Evolutionary conservation across 164 flowering plant species (phyloP), one percentile per base, ranked within the genome.

Genomic region (grape (Vitis vinifera)): DNA sequence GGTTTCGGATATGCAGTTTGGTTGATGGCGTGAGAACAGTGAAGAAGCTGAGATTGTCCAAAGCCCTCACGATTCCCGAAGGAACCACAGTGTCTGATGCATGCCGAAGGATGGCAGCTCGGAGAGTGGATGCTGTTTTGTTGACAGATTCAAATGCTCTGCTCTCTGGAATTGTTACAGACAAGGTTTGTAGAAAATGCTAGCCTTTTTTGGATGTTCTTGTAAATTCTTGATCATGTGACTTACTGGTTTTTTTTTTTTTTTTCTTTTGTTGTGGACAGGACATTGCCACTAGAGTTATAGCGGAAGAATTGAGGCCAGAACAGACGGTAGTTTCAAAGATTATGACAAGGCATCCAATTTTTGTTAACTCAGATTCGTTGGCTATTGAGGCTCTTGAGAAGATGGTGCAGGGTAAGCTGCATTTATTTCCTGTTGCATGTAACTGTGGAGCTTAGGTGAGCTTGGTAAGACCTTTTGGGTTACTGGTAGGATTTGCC

Each of bases 311-410:
- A 50, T 73, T 95, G 79, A 83, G 90, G 68, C 96, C 97, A 0
- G 92, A 95, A 55, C 94, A 95, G 79, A 93, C 98, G 0, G 50
- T 81, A n/a, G 87, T 95, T 47, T 91, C 98, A 0, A 91, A 93
- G 76, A 74, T 95, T 19, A 95, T 93, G 99, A 93, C 99, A 0
- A 83, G 98, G 73, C 91, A 90, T 80, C 99, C 99, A 8, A 79
- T 86, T 37, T 95, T 93, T 80, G 98, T 95, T 37, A 79, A 80
- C n/a, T 83, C 99, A 0, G 99, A 95, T 79, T 75, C 99, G 0
- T 71, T 91, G 62, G 99, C 98, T 4, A 86, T 95, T 55, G 98
- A 95, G 59, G 98, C 99, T 29, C 86, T 95, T 70, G 98, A 95
- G 74, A 93, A 90, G 84, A 95, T 95, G 99, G 92, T 91, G 31